A percentile compares a stretch with the other conserved stretches of the same genome.
phyloP scores from a whole-genome alignment of 2,329 filamentous ascomycete species.

The Paraphoma sp. region DNA sequence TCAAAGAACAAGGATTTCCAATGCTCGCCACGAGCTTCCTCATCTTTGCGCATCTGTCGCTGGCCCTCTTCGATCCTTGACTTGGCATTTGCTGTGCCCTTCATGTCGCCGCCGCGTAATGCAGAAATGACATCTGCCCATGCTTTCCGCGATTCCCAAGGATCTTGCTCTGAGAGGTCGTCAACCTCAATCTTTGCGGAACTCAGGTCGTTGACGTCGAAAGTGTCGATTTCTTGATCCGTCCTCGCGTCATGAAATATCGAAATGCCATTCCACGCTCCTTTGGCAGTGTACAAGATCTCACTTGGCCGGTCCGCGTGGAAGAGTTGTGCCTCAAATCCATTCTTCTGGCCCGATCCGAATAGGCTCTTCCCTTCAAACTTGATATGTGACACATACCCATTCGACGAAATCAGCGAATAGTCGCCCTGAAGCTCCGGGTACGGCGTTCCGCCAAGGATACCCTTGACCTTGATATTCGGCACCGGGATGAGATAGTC shows the following conservation, averaged over 20 bases:
- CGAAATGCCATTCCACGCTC: slow-evolving; percentile 52
- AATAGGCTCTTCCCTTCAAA: slow-evolving; percentile 54
- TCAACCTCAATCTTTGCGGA: slow-evolving; percentile 29
- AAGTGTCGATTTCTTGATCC: slow-evolving; percentile 46
- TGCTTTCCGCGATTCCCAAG: slow-evolving; percentile 54
- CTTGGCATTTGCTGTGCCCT: slow-evolving; percentile 39
- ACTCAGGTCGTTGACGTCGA: slow-evolving; percentile 34
- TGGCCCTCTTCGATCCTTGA: slow-evolving; percentile 47
- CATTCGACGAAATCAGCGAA: slow-evolving; percentile 50
- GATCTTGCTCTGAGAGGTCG: slow-evolving; percentile 49
- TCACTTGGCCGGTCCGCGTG: slow-evolving; percentile 41
- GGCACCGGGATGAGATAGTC: slow-evolving; percentile 55
- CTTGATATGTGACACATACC: slow-evolving; percentile 51
- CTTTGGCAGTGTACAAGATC: slow-evolving; percentile 48
- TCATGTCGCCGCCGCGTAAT: slow-evolving; percentile 52
- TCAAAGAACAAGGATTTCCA: slow-evolving; percentile 53
- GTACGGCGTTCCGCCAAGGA: slow-evolving; percentile 52
- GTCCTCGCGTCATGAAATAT: slow-evolving; percentile 43
- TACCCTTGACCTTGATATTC: slow-evolving; percentile 54
- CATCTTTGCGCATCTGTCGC: slow-evolving; percentile 50
- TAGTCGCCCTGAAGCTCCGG: slow-evolving; percentile 53
- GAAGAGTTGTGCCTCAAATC: slow-evolving; percentile 48
- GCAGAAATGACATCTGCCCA: slow-evolving; percentile 51
- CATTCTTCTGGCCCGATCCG: slow-evolving; percentile 50
- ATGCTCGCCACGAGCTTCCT: slow-evolving; percentile 41